Conservation (phyloP, 2,329 filamentous ascomycete genomes). For the Fusarium compactum region DNA sequence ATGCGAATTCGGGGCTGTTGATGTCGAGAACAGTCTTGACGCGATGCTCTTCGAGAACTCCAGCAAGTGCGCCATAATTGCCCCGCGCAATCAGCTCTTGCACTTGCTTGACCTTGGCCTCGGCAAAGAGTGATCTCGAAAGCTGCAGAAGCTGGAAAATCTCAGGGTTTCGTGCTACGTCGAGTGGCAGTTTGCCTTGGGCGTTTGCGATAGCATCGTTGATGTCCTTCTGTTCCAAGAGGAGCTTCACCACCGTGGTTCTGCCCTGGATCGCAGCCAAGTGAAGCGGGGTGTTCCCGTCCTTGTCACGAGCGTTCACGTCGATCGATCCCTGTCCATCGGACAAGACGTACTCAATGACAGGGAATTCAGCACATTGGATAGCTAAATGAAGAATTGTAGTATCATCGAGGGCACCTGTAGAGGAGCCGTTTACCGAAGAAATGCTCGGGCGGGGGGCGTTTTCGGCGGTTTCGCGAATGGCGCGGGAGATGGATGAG, state of each 20-base stretch:
- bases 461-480: constrained; percentile 73
- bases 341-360: constrained; percentile 94
- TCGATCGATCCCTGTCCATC: constrained; percentile 76
- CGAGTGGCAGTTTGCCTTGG: constrained; percentile 85
- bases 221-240: constrained; percentile 84
- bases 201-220: constrained; percentile 91
- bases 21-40: constrained; percentile 91
- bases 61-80: constrained; percentile 82
- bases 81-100: constrained; percentile 79
- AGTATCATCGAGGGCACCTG: constrained; percentile 77
- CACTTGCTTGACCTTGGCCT: constrained; percentile 85
- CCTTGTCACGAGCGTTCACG: constrained; percentile 89
- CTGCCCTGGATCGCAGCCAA: constrained; percentile 87
- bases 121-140: constrained; percentile 88
- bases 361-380: constrained; percentile 91
- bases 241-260: constrained; percentile 80
- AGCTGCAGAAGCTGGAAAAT: constrained; percentile 97
- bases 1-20: constrained; percentile 89
- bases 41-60: constrained; percentile 84
- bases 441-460: constrained; percentile 68
- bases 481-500: constrained; percentile 86
- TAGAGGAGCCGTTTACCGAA: constrained; percentile 58
- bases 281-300: constrained; percentile 94
- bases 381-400: constrained; percentile 93
- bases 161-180: constrained; percentile 90